A percentile compares a stretch with the other conserved stretches of the same genome.
phyloP scores from a whole-genome alignment of 805 yeast species.

The Komagataella phaffii region DNA sequence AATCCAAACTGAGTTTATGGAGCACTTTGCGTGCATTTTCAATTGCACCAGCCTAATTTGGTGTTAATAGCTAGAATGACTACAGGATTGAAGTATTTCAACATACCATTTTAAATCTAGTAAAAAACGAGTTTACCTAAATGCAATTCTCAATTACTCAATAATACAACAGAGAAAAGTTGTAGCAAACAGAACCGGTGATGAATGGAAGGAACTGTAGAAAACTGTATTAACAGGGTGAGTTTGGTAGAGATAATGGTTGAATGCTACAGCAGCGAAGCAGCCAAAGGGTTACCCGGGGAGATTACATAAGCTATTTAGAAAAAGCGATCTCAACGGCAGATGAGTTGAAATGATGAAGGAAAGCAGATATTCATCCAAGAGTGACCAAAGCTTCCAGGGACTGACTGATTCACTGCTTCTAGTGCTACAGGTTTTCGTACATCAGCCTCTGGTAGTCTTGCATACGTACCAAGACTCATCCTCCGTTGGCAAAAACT shows the following conservation, averaged over 20 bases:
- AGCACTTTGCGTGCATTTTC: conserved; percentile 95
- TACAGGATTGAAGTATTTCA: background rate
- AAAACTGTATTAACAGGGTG: background rate
- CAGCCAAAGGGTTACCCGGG: background rate
- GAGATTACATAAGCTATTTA: background rate
- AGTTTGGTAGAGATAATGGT: background rate
- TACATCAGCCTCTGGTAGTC: background rate
- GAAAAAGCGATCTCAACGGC: background rate
- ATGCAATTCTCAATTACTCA: background rate
- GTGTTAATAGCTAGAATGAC: background rate
- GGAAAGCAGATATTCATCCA: no score
- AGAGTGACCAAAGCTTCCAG: no score
- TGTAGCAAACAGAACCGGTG: background rate
- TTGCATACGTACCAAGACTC: background rate
- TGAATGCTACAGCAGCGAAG: background rate
- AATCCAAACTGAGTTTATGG: conserved; percentile 70
- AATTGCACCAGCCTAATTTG: conserved; percentile 76
- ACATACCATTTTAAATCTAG: background rate
- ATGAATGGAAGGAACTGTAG: background rate
- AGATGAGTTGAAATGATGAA: background rate
- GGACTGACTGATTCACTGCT: no score
- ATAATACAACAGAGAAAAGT: background rate
- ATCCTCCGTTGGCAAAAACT: background rate
- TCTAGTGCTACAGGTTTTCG: background rate
- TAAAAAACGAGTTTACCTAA: background rate